Evolutionary conservation across 2,329 filamentous ascomycete species (phyloP).

Genomic region (Talaromyces sp.): DNA sequence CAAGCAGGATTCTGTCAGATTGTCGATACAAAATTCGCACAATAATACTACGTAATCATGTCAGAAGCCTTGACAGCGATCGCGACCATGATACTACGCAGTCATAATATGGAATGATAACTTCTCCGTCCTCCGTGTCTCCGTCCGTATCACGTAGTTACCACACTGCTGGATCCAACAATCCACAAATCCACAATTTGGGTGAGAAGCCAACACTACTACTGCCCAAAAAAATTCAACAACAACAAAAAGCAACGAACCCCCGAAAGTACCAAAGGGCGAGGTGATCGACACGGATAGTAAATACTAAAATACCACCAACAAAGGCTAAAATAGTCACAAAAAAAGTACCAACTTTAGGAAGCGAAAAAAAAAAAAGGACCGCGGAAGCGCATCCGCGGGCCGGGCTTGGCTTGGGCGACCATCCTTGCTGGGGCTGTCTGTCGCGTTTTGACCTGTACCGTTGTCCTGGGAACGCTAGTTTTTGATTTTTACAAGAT

Average conservation of each 20-base stretch:
- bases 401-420: background rate
- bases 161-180: background rate
- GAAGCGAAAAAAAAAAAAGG: background rate
- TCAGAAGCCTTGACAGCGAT: background rate
- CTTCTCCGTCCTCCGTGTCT: background rate
- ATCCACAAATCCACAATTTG: background rate
- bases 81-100: too few relatives aligned
- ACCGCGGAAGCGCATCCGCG: background rate
- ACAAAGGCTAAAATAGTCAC: background rate
- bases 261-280: too few relatives aligned
- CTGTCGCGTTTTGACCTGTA: background rate
- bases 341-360: background rate
- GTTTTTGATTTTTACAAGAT: background rate
- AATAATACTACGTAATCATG: background rate
- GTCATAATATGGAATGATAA: background rate
- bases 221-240: background rate
- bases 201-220: background rate
- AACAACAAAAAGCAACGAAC: conserved; percentile 2
- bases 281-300: background rate
- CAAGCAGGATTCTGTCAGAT: background rate
- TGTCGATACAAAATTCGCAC: too few relatives aligned
- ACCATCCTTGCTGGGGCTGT: background rate
- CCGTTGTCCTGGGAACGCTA: background rate
- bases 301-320: background rate
- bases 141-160: background rate